phyloP scores from a whole-genome alignment of 257 asterid genomes.

The Ajuga chamaepitys region DNA sequence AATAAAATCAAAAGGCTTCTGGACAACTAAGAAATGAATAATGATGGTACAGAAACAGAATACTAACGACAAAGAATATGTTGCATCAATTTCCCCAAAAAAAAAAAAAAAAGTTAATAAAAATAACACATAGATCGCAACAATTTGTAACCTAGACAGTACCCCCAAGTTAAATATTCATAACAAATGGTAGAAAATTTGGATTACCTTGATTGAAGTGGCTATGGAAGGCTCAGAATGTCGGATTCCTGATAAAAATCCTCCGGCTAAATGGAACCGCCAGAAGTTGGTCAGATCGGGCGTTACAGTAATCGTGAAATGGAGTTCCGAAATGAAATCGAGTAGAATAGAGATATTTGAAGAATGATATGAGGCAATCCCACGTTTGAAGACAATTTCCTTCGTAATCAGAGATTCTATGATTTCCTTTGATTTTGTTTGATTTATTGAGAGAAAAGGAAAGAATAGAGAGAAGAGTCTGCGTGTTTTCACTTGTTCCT shows the following conservation, averaged over 20 bases:
- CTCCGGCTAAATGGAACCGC: not conserved
- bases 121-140: constrained; percentile 17
- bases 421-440: constrained; percentile 17
- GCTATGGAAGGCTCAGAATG: not conserved
- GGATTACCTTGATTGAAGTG: constrained; percentile 22
- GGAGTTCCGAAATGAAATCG: constrained; percentile 8
- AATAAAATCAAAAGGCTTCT: not conserved
- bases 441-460: constrained; percentile 10
- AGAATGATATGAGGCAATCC: not conserved
- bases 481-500: not conserved
- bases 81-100: not conserved
- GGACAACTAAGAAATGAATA: not conserved
- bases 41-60: not conserved
- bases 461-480: not conserved
- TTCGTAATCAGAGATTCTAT: not conserved
- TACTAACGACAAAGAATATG: not conserved
- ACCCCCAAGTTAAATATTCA: not conserved
- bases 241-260: not conserved
- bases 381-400: not conserved
- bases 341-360: not conserved
- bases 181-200: constrained; percentile 1
- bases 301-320: constrained; percentile 10
- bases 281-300: constrained; percentile 24
- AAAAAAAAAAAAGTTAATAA: too few relatives aligned
- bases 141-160: constrained; percentile 12